Evolutionary conservation across 2,329 filamentous ascomycete genomes (phyloP).

Genomic region (Fusarium siculi): DNA sequence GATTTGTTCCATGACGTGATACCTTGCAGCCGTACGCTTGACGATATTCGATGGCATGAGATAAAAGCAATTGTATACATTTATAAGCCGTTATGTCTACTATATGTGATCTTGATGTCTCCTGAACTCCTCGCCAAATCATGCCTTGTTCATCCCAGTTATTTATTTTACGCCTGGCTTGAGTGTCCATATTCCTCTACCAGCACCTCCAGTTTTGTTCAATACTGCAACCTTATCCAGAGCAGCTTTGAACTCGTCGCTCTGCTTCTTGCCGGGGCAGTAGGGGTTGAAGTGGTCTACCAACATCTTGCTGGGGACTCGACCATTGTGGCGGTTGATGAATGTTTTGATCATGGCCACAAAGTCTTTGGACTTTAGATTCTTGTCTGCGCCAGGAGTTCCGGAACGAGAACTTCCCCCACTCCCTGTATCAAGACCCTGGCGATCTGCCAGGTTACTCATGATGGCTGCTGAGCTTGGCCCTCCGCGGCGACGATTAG

Average conservation of each 20-base stretch:
- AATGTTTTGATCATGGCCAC: conserved; percentile 80
- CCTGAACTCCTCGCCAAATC: conserved; percentile 29
- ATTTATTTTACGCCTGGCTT: conserved; percentile 45
- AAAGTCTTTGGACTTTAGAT: conserved; percentile 69
- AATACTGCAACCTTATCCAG: conserved; percentile 80
- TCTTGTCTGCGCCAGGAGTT: conserved; percentile 54
- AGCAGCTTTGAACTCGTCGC: conserved; percentile 83
- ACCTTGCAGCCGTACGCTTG: conserved; percentile 19
- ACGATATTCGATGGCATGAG: conserved; percentile 22
- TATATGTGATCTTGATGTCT: conserved; percentile 1
- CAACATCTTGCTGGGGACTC: conserved; percentile 83
- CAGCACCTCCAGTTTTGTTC: conserved; percentile 66
- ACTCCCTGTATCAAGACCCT: conserved; percentile 59
- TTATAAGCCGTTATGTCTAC: conserved; percentile 1
- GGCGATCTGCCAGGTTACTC: conserved; percentile 66
- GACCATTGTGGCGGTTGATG: conserved; percentile 79
- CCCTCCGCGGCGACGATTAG: conserved; percentile 61
- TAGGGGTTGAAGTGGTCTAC: conserved; percentile 90
- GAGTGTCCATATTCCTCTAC: conserved; percentile 65
- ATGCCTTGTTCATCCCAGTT: background rate
- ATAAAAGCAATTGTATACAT: conserved; percentile 1
- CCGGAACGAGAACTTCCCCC: conserved; percentile 59
- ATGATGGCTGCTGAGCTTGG: conserved; percentile 66
- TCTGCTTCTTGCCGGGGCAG: conserved; percentile 72
- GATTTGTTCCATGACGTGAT: conserved; percentile 35